These are phyloP conservation scores for Ensete glaucum DNA, from an alignment of 176 grass and related monocot genomes.

Conservation along the genomic window DNA sequence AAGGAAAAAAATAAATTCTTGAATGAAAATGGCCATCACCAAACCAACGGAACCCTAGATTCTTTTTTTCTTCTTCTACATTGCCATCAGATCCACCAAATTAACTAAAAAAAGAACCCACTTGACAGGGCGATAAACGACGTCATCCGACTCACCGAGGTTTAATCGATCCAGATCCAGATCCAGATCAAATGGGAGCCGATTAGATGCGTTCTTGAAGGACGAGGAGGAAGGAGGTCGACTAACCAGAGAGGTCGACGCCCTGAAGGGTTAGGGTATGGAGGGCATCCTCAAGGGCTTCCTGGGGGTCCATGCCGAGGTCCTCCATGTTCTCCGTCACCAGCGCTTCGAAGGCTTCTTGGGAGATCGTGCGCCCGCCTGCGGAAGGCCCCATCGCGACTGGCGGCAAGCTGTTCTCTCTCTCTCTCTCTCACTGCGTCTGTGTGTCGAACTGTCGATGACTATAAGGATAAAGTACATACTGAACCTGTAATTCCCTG, in stretches of 20 bases:
- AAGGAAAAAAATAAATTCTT: neutral
- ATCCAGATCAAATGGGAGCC: neutral
- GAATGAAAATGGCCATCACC: too few species aligned
- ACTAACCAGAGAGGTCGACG: constrained; percentile 65
- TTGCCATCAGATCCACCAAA: too few species aligned
- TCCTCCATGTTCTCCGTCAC: constrained; percentile 92
- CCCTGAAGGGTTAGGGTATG: constrained; percentile 80
- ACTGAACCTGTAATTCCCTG: too few species aligned
- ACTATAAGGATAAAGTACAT: too few species aligned
- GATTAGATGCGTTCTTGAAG: neutral
- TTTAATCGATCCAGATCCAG: neutral
- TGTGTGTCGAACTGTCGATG: too few species aligned
- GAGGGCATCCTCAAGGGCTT: constrained; percentile 80
- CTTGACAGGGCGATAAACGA: neutral
- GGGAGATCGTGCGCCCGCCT: constrained; percentile 62
- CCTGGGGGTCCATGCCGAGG: constrained; percentile 87
- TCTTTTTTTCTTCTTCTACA: too few species aligned
- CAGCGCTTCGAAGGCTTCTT: constrained; percentile 81
- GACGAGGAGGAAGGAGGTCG: neutral
- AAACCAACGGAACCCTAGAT: too few species aligned
- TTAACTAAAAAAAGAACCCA: neutral
- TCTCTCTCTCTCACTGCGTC: too few species aligned
- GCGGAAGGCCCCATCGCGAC: constrained; percentile 20
- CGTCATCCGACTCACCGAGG: neutral
- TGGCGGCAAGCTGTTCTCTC: too few species aligned